phyloP scores from a whole-genome alignment of 495 filamentous ascomycete species.

The Symbiotaphrina buchneri region DNA sequence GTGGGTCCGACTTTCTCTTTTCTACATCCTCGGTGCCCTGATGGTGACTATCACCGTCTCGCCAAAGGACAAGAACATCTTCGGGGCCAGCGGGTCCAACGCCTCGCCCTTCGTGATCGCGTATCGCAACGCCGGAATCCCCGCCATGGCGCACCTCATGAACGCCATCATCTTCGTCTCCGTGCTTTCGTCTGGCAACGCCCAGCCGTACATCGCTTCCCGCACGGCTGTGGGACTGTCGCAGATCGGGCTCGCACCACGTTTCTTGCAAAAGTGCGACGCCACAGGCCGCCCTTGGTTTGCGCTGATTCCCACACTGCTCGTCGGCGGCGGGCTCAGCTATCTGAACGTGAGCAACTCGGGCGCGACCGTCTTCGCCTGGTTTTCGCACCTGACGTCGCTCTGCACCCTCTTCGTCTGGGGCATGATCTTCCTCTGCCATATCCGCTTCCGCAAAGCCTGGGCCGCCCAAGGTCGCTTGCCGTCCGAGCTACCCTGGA shows the following conservation, averaged over 20 bases:
- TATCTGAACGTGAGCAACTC: slow-evolving; percentile 10
- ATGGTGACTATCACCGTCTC: slow-evolving; percentile 10
- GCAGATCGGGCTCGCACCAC: slow-evolving; percentile 8
- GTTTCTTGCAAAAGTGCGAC: slow-evolving; percentile 6
- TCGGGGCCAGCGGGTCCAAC: slow-evolving; percentile 8
- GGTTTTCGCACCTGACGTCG: slow-evolving; percentile 10
- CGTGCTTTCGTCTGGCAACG: slow-evolving; percentile 8
- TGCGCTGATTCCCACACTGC: slow-evolving; percentile 7
- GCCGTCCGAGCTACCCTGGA: slow-evolving; percentile 8
- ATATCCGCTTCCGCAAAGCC: slow-evolving; percentile 11
- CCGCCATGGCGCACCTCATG: slow-evolving; percentile 9
- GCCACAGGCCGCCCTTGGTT: slow-evolving; percentile 8
- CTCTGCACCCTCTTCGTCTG: slow-evolving; percentile 10
- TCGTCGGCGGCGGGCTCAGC: slow-evolving; percentile 8
- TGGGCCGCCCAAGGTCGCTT: slow-evolving; percentile 9
- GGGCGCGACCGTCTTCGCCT: slow-evolving; percentile 8
- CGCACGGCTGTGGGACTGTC: slow-evolving; percentile 8
- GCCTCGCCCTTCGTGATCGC: slow-evolving; percentile 11
- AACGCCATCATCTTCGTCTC: slow-evolving; percentile 11
- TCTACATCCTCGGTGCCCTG: slow-evolving; percentile 9
- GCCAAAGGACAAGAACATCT: slow-evolving; percentile 7
- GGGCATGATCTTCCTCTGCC: slow-evolving; percentile 11
- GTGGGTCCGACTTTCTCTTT: slow-evolving; percentile 10
- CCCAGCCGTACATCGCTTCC: slow-evolving; percentile 7
- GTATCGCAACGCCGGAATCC: slow-evolving; percentile 7